Evolutionary conservation across 495 filamentous ascomycete genomes (phyloP), one percentile per base, ranked within the genome.

Genomic region (Delitschia confertaspora): DNA sequence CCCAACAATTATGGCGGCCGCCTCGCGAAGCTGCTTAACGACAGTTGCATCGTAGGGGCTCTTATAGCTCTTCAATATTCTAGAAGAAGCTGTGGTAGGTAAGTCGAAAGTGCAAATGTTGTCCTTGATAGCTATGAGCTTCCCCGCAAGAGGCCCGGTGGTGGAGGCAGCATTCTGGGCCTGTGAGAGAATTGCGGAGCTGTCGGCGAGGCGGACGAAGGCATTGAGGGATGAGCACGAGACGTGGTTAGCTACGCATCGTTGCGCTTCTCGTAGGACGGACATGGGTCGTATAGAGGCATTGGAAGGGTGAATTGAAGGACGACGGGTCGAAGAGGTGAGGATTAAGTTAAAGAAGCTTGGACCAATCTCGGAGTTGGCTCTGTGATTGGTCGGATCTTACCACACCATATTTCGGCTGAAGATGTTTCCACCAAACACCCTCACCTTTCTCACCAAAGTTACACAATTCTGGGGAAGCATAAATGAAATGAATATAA

Each of bases 21-120:
- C 70, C 36, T 68, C 56, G 49, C 75, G 71, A 33, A 94, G 70
- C 55, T 69, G 68, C 33, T 71, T 57, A 21, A 94, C 76, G 24
- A 95, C 85, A 3, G 84, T 89, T 6, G 91, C 88, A 59, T 85
- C 75, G 62, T 83, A 91, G 16, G 93, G 93, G 46, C 78, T 84
- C 33, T 54, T 60, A 63, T 82, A 82, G 40, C 65, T 64, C n/a
- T 75, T 55, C n/a, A 94, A 69, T 38, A 83, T 78, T n/a, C 65
- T 64, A 18, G 87, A 94, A 38, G 75, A 84, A 63, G 85, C 89
- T 60, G 87, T 89, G 22, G 87, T 93, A 2, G 80, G 73, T 13
- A 79, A 61, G 13, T 72, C 67, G 24, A 63, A 61, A 0, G 83
- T 87, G 53, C 80, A 80, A 50, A 95, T 95, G 60, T 93, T 95